Conservation (phyloP, 345 rosid genomes). For the Mallotus nudiflorus region DNA sequence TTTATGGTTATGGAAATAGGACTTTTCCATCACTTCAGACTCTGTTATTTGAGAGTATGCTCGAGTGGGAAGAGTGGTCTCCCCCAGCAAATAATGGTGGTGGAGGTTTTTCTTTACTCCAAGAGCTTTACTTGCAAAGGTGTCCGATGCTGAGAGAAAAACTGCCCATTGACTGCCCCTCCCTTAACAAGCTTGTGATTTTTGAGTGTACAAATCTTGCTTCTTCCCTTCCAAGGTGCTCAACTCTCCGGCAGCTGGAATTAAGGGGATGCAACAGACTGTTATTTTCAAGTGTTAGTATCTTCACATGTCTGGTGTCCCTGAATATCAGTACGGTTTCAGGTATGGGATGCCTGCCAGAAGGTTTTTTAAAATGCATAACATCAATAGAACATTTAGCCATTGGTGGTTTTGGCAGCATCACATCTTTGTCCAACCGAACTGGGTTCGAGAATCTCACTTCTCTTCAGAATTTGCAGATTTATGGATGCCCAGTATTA, state of each 20-base stretch:
- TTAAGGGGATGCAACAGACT: too few relatives aligned
- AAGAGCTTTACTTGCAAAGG: background rate
- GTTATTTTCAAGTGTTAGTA: too few relatives aligned
- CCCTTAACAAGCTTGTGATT: background rate
- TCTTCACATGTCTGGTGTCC: too few relatives aligned
- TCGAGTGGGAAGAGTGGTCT: background rate
- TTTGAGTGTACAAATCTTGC: background rate
- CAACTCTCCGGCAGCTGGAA: too few relatives aligned
- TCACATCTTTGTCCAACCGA: background rate
- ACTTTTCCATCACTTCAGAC: conserved; percentile 5
- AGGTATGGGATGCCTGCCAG: too few relatives aligned
- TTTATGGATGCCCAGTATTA: background rate
- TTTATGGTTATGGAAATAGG: background rate
- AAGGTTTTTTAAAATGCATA: too few relatives aligned
- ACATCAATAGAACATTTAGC: background rate
- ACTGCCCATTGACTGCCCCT: background rate
- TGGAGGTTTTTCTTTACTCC: background rate
- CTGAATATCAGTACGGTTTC: too few relatives aligned
- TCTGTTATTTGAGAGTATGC: background rate
- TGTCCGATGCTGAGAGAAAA: background rate
- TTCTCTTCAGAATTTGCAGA: background rate
- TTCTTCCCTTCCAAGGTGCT: background rate
- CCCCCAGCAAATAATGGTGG: background rate
- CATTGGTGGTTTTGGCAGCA: background rate
- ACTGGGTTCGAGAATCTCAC: background rate